Evolutionary conservation across 345 rosid species (phyloP), one percentile per base, ranked within the genome.

Genomic region (Rhizophora mangle): DNA sequence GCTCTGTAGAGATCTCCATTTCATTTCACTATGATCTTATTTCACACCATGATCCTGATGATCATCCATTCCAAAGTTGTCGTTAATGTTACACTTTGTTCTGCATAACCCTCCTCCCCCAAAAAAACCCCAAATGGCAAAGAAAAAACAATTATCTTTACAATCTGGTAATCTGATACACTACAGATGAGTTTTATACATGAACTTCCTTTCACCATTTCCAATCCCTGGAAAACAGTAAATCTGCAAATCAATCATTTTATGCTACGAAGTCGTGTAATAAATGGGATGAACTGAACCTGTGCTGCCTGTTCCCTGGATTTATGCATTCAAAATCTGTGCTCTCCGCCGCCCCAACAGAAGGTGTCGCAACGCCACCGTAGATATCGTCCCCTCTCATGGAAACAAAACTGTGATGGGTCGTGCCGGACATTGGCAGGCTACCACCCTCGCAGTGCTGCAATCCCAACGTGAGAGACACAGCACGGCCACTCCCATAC

Each of bases 181-280:
- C 76, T 68, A 72, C 67, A 68, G 62, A 52, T 43, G 66, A 64
- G 75, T 56, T 71, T 52, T 76, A 76, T 72, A 61, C 72, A 76
- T 69, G 63, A 62, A 20, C 55, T 71, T 56, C 43, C 46, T 29
- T 51, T 30, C 60, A 76, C 62, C 72, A 53, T 34, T 22, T 54
- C 47, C 34, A 68, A 68, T 20, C 29, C 31, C 57, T 0, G 20
- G 43, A 55, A 52, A 61, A 30, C 31, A 51, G 21, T 67, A 43
- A 13, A 11, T 54, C 20, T 43, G 49, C 49, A 43, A 43, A 24
- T 57, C 74, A 24, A 31, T 62, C 57, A 34, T 74, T 74, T 84
- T 87, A 93, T 15, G 86, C 92, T 29, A 89, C 97, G 77, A 94
- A 91, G 84, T 91, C 98, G 76, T 89, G 97, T 59, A 91, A 70